Evolutionary conservation across 1,284 basidiomycete genomes (phyloP), one percentile per base, ranked within the genome.

Genomic region (Apiotrichum siamense): DNA sequence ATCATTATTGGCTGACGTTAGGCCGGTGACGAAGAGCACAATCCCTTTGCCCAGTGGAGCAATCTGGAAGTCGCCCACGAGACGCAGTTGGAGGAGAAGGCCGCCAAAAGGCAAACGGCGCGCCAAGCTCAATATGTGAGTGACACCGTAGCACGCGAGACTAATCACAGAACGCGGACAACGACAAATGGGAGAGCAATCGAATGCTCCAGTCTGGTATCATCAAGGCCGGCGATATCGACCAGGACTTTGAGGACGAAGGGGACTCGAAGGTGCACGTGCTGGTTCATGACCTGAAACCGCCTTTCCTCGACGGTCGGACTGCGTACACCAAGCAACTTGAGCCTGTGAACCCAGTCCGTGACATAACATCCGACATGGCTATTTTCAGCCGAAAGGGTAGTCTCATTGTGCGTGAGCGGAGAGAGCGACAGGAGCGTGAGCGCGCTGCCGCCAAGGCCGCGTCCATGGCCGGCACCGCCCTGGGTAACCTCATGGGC

Each of bases 181-280:
- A 93, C 61, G 94, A 99, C 62, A 77, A 94, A 1, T 99, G 96
- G 96, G 96, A 98, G 77, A 88, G 87, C 7, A 97, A 98, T 65
- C 87, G 93, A 65, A 90, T 99, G 85, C 79, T 92, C 12, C 91
- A 88, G 0, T 97, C 93, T 13, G 96, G 96, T 65, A 85, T 97
- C 15, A 88, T 88, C 2, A 88, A 88, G 5, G 83, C 88, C 27
- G 85, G 83, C 56, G 79, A 83, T 12, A 80, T 98, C 38, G 92
- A 98, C 68, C 78, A 80, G 23, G 96, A 73, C 82, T 91, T 79
- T 83, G 90, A 96, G 64, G 92, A 94, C 66, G 90, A 94, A 61
- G 85, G 87, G 0, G 96, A 97, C 71, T 90, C 87, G 1, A 87
- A 91, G 0, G 93, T 98, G 0, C 96, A 98, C 68, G 87, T 99